A percentile compares a stretch with the other conserved stretches of the same genome.
Conservation (phyloP, 1,139 yeast genomes). For the Kodamaea alishanica region DNA sequence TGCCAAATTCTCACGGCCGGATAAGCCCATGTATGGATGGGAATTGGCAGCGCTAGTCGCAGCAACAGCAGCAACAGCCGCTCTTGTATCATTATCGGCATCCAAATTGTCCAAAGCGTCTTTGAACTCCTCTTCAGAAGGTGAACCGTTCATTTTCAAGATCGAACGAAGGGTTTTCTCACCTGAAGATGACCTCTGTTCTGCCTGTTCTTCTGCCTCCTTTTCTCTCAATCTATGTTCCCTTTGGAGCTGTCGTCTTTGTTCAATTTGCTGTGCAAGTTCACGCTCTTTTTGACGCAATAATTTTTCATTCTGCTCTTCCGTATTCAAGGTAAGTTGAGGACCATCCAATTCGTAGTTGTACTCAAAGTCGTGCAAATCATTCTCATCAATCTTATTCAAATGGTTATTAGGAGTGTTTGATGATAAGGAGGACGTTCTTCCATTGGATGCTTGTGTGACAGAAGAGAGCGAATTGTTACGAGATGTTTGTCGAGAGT, state of each 20-base stretch:
- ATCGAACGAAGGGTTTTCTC: conserved; percentile 34
- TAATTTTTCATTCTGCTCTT: not conserved
- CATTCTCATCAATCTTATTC: conserved; percentile 40
- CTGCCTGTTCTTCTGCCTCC: not conserved
- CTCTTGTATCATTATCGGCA: conserved; percentile 3
- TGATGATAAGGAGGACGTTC: conserved; percentile 23
- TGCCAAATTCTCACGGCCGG: not conserved
- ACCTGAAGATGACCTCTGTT: conserved; percentile 1
- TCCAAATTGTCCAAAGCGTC: conserved; percentile 9
- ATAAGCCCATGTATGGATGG: conserved; percentile 13
- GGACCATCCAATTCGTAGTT: conserved; percentile 32
- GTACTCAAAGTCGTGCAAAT: conserved; percentile 43
- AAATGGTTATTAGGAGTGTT: conserved; percentile 17
- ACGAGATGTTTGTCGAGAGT: conserved; percentile 32
- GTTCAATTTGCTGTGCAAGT: not conserved
- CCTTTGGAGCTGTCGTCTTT: not conserved
- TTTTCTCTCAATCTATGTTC: not conserved
- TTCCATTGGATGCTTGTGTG: conserved; percentile 4
- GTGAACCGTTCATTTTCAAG: conserved; percentile 26
- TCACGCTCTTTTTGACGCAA: not conserved
- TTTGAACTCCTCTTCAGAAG: conserved; percentile 12
- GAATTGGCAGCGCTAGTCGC: conserved; percentile 30
- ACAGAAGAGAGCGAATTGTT: conserved; percentile 26
- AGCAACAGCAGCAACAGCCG: conserved; percentile 12
- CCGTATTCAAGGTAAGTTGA: not conserved